Evolutionary conservation across 108 stramenopile genomes (phyloP).

Genomic region (Cyclotella distinguenda): DNA sequence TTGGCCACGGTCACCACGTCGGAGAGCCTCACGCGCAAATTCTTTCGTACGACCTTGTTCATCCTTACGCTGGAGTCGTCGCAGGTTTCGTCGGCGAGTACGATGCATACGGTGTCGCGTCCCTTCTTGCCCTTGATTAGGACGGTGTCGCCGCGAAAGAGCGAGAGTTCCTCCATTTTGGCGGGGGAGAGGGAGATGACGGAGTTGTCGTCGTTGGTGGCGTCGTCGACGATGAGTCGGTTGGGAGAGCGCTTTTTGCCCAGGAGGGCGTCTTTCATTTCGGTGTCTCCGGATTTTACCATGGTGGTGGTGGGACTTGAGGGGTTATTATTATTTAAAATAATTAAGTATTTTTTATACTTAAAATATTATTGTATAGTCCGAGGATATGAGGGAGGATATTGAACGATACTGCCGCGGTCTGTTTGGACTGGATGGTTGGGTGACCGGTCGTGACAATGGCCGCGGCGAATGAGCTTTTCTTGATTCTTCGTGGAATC

Average conservation of each 20-base stretch:
- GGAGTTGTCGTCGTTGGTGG: slow-evolving; percentile 99
- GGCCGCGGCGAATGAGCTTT: too few relatives aligned
- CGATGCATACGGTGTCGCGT: slow-evolving; percentile 98
- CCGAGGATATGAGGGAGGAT: too few relatives aligned
- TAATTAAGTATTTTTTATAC: too few relatives aligned
- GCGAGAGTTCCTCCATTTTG: slow-evolving; percentile 98
- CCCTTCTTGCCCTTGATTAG: slow-evolving; percentile 99
- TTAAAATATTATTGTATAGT: too few relatives aligned
- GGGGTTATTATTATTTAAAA: too few relatives aligned
- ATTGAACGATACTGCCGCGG: too few relatives aligned
- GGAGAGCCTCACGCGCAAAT: slow-evolving; percentile 93
- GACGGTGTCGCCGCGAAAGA: slow-evolving; percentile 99
- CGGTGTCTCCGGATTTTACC: slow-evolving; percentile 69
- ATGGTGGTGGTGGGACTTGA: slow-evolving; percentile 11
- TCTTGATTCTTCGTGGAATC: too few relatives aligned
- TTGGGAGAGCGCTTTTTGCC: slow-evolving; percentile 98
- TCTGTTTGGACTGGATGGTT: too few relatives aligned
- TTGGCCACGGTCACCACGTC: slow-evolving; percentile 95
- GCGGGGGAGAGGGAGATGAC: slow-evolving; percentile 89
- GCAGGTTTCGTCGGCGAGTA: slow-evolving; percentile 94
- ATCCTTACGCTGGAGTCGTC: slow-evolving; percentile 96
- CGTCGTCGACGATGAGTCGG: slow-evolving; percentile 98
- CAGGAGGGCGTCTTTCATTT: slow-evolving; percentile 87
- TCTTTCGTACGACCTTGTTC: slow-evolving; percentile 99
- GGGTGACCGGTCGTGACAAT: too few relatives aligned